phyloP scores from a whole-genome alignment of 2,329 filamentous ascomycete species.

The Aspergillus fijiensis region DNA sequence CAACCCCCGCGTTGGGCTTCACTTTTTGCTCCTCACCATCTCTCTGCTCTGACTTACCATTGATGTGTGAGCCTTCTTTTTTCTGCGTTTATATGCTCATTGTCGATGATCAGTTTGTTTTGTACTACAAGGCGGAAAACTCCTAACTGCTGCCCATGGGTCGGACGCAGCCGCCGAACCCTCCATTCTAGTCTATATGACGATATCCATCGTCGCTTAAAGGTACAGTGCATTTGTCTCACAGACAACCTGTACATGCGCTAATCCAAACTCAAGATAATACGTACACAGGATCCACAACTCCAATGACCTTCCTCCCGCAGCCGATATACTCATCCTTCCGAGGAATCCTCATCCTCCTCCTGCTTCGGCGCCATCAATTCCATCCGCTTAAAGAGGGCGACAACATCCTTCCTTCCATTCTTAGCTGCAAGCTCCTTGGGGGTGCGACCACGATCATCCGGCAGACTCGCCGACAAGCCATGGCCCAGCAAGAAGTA shows the following conservation, averaged over 20 bases:
- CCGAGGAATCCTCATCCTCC: conserved; percentile 6
- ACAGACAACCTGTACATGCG: background rate
- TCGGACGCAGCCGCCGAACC: background rate
- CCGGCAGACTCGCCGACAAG: conserved; percentile 16
- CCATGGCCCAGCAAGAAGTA: conserved; percentile 25
- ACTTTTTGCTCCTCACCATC: background rate
- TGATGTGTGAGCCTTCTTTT: no score
- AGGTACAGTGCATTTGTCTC: no score
- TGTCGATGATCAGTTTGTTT: no score
- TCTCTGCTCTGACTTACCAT: no score
- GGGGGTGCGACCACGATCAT: conserved; percentile 22
- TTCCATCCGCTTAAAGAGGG: conserved; percentile 16
- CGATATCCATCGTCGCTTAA: background rate
- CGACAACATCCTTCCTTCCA: conserved; percentile 16
- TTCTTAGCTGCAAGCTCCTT: conserved; percentile 20
- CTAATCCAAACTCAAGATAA: background rate
- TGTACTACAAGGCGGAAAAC: background rate
- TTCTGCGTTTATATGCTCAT: no score
- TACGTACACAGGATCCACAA: background rate
- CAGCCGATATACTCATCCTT: background rate
- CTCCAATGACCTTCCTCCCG: no score
- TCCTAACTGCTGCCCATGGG: background rate
- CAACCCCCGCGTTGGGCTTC: background rate
- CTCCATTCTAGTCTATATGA: background rate
- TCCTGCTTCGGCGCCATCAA: conserved; percentile 9